A percentile compares a stretch with the other conserved stretches of the same genome.
Conservation (phyloP, 139 green algal genomes). For the Chlamydomonas sp. region DNA sequence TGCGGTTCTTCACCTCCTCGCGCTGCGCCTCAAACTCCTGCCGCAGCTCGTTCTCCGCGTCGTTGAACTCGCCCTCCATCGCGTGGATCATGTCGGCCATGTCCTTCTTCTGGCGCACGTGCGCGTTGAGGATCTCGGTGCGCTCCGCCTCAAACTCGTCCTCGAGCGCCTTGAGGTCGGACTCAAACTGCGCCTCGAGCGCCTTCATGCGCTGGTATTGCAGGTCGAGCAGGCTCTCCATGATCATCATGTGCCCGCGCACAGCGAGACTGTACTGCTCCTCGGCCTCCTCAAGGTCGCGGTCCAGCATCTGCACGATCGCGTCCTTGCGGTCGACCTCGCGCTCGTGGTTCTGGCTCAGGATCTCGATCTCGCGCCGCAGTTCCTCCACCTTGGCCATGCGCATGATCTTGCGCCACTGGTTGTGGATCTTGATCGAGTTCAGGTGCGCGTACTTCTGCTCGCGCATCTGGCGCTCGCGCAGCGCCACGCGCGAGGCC, state of each 20-base stretch:
- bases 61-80: slow-evolving; percentile 58
- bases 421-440: slow-evolving; percentile 76
- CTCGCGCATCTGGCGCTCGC: slow-evolving; percentile 49
- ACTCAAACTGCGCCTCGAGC: slow-evolving; percentile 53
- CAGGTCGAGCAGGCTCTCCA: slow-evolving; percentile 70
- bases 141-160: slow-evolving; percentile 63
- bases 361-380: slow-evolving; percentile 65
- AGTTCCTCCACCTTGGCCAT: slow-evolving; percentile 81
- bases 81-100: slow-evolving; percentile 66
- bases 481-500: slow-evolving; percentile 28
- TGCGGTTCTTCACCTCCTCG: slow-evolving; percentile 78
- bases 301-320: slow-evolving; percentile 68
- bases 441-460: slow-evolving; percentile 66
- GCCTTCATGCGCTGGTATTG: slow-evolving; percentile 55
- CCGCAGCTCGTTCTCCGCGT: slow-evolving; percentile 44
- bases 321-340: slow-evolving; percentile 62
- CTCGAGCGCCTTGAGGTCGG: slow-evolving; percentile 52
- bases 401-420: slow-evolving; percentile 83
- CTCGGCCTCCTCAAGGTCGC: slow-evolving; percentile 79
- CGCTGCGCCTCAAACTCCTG: slow-evolving; percentile 56
- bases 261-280: slow-evolving; percentile 69
- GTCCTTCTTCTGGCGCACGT: slow-evolving; percentile 69
- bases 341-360: slow-evolving; percentile 70
- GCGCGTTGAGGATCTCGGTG: slow-evolving; percentile 49
- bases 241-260: slow-evolving; percentile 53